A percentile compares a stretch with the other conserved stretches of the same genome.
Evolutionary conservation across 768 basidiomycete species (phyloP).

Genomic region (Megacollybia marginata): DNA sequence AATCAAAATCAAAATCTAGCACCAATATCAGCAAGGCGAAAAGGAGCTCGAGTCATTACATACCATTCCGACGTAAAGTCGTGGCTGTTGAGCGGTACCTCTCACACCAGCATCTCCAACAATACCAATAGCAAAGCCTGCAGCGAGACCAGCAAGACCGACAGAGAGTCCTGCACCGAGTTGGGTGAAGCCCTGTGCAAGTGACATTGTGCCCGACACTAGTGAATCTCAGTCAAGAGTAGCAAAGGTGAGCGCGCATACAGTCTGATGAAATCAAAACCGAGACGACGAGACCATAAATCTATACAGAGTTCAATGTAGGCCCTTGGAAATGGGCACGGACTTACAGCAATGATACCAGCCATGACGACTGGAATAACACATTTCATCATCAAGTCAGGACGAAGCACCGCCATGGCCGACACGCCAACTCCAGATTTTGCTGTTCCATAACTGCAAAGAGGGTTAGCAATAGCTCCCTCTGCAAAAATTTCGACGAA

Average conservation of each 20-base stretch:
- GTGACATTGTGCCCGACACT: conserved; percentile 77
- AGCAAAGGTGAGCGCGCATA: conserved; percentile 22
- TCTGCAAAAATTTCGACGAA: conserved; percentile 23
- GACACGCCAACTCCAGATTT: conserved; percentile 98
- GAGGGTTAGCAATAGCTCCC: conserved; percentile 3
- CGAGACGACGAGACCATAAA: conserved; percentile 98
- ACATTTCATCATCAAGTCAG: conserved; percentile 98
- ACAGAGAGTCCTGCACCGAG: conserved; percentile 91
- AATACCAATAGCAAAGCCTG: conserved; percentile 97
- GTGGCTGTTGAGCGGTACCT: conserved; percentile 94
- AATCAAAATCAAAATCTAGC: conserved; percentile 95
- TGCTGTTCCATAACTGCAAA: conserved; percentile 88
- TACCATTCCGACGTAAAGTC: conserved; percentile 92
- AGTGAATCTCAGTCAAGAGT: neutral
- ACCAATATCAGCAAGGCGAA: neutral
- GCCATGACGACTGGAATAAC: conserved; percentile 98
- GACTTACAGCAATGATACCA: conserved; percentile 97
- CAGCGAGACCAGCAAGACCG: conserved; percentile 91
- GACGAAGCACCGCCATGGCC: conserved; percentile 95
- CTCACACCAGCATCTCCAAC: conserved; percentile 98
- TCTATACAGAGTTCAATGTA: conserved; percentile 35
- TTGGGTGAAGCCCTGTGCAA: conserved; percentile 90
- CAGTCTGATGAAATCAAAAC: conserved; percentile 86
- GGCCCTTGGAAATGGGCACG: neutral
- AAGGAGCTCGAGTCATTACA: conserved; percentile 12